Percentiles rank a stretch among this genome's conserved stretches.
phyloP scores from a whole-genome alignment of 805 yeast species.

The Zygosaccharomyces bisporus region DNA sequence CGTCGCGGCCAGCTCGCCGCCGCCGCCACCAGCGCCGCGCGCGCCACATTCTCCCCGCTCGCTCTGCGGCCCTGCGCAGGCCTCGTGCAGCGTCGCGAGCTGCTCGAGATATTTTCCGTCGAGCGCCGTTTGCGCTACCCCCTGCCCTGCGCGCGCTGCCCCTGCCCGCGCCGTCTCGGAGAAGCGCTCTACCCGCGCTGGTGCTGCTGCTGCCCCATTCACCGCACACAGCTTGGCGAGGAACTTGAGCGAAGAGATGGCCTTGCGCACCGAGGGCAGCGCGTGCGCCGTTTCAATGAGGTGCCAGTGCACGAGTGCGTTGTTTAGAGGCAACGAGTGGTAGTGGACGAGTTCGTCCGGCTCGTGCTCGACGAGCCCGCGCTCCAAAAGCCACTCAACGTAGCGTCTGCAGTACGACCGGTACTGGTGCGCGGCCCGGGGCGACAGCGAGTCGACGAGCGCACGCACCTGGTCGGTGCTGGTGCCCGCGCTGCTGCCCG shows the following conservation, averaged over 20 bases:
- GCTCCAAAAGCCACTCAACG: conserved; percentile 27
- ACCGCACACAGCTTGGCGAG: conserved; percentile 22
- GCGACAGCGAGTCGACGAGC: conserved; percentile 26
- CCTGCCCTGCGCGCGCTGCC: neutral
- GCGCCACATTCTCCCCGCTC: neutral
- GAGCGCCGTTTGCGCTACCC: conserved; percentile 6
- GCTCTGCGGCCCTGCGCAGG: conserved; percentile 6
- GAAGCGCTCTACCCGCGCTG: neutral
- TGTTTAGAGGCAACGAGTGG: conserved; percentile 23
- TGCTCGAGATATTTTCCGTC: conserved; percentile 26
- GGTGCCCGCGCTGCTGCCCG: neutral
- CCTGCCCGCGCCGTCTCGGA: conserved; percentile 4
- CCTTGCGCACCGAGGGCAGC: conserved; percentile 21
- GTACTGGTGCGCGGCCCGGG: conserved; percentile 31
- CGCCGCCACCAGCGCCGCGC: neutral
- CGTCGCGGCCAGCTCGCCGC: conserved; percentile 9
- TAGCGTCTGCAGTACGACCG: conserved; percentile 29
- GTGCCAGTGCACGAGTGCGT: conserved; percentile 29
- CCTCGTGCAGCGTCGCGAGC: conserved; percentile 20
- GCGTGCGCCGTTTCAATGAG: conserved; percentile 23
- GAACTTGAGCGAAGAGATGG: conserved; percentile 26
- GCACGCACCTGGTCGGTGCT: conserved; percentile 12
- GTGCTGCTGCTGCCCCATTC: too few relatives aligned
- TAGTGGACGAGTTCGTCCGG: conserved; percentile 12
- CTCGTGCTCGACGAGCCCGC: conserved; percentile 11